Evolutionary conservation across 116 monocot genomes (phyloP).

Genomic region (Trichopus zeylanicus): DNA sequence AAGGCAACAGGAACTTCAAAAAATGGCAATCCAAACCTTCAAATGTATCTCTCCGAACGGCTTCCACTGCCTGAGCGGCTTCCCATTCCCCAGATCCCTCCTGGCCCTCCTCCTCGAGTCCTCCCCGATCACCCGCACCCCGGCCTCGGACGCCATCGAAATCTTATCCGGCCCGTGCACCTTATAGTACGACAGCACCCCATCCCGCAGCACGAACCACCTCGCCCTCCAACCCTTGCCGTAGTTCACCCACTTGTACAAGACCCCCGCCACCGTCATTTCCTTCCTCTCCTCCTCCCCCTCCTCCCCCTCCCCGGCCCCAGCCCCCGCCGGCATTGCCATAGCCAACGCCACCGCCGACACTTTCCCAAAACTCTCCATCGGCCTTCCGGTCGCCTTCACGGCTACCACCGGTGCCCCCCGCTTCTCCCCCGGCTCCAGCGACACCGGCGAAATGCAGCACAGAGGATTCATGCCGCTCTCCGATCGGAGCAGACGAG

Average conservation of each 20-base stretch:
- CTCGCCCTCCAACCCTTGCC: conserved; percentile 92
- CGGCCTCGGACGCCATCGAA: conserved; percentile 26
- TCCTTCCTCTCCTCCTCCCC: conserved; percentile 3
- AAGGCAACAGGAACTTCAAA: not conserved
- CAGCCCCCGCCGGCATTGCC: not conserved
- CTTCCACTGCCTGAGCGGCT: conserved; percentile 46
- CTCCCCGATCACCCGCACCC: conserved; percentile 73
- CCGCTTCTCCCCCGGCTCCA: conserved; percentile 1
- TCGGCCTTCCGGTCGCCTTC: conserved; percentile 1
- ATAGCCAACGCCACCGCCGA: not conserved
- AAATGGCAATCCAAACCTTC: conserved; percentile 44
- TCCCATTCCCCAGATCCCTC: conserved; percentile 17
- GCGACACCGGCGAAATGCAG: conserved; percentile 11
- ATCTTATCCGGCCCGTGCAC: conserved; percentile 70
- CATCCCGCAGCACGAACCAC: conserved; percentile 88
- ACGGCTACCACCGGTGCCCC: not conserved
- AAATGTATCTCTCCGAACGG: conserved; percentile 89
- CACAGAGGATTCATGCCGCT: conserved; percentile 8
- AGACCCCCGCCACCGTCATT: conserved; percentile 54
- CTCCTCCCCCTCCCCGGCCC: conserved; percentile 14
- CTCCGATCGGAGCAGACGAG: too few relatives aligned
- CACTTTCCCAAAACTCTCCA: not conserved
- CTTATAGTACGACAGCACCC: conserved; percentile 91
- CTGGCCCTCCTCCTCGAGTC: conserved; percentile 44
- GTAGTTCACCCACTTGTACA: conserved; percentile 97